Base-by-base conservation (phyloP, 176 grass and related monocot species). In the Ensete ventricosum region DNA sequence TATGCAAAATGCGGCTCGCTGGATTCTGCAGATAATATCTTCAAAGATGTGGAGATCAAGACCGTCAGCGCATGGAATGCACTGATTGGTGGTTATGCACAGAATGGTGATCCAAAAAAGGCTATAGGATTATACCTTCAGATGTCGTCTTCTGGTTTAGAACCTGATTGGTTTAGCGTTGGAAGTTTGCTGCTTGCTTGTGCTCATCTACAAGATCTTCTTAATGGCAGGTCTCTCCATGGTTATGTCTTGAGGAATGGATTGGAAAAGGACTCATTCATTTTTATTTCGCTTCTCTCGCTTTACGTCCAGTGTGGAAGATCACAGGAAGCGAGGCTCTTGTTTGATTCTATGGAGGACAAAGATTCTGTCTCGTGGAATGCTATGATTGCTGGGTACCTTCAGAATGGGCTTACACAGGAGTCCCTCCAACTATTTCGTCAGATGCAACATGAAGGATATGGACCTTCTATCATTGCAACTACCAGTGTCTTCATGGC, bases 221-320 rank as follows among this genome's bases (percentile, higher is more conserved):
- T 53, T 2, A 53, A 81, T 73, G 77, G 80, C 49, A 85, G 81
- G 72, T 82, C 85, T 13, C 55, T 80, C 71, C 89, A 91, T 78
- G 89, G 82, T 51, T 88, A 83, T 82, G 54, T 81, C 72, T 60
- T 91, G 22, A 88, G 89, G 81, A 87, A 91, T 79, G 82, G 85
- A 13, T 77, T 88, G 53, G 85, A 91, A 8, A 85, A 43, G 50
- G 89, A 91, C 75, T 52, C 85, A 14, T 81, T 83, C 77, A 81
- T 85, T 77, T 66, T 22, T 66, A 59, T 55, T 23, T 91, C 85
- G 9, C 85, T 91, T 62, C 80, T 88, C 12, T 91, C 85, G 1
- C 74, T 73, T 10, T 91, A 91, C 72, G 83, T 85, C 57, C 85
- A 83, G 2, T 88, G 82, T 26, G 69, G 80, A 25, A 53, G 7